phyloP scores from a whole-genome alignment of 768 basidiomycete species.

The Boletus huronensis region DNA sequence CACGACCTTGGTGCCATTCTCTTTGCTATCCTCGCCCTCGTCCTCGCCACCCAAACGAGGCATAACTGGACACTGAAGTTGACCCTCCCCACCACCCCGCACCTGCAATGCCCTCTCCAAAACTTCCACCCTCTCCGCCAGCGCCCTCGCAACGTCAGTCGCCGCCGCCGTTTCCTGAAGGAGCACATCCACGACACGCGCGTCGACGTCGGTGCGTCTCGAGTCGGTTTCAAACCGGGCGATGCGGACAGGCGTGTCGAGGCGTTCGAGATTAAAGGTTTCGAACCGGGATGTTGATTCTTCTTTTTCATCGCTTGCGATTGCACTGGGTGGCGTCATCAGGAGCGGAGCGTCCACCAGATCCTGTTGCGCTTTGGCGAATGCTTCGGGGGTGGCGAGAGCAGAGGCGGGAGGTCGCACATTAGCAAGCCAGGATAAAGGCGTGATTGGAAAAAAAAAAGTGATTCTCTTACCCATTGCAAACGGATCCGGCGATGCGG shows the following conservation, averaged over 20 bases:
- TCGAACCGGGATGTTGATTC: background rate
- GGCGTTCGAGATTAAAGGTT: background rate
- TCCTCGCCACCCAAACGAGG: background rate
- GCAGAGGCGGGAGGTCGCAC: background rate
- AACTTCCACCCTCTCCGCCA: constrained; percentile 25
- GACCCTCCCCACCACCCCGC: background rate
- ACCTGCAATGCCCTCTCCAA: constrained; percentile 20
- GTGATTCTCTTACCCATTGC: constrained; percentile 15
- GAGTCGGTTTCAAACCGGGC: background rate
- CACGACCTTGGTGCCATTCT: background rate
- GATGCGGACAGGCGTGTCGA: constrained; percentile 13
- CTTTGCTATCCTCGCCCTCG: background rate
- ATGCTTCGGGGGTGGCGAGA: constrained; percentile 12
- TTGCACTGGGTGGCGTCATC: background rate
- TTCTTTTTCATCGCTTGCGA: background rate
- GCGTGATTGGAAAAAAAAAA: too few relatives aligned
- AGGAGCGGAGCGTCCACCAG: background rate
- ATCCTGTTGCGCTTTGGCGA: constrained; percentile 16
- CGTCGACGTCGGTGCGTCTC: background rate
- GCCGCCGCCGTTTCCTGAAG: constrained; percentile 18
- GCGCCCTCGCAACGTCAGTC: constrained; percentile 10
- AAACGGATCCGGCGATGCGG: constrained; percentile 18
- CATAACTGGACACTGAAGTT: background rate
- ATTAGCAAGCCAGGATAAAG: background rate
- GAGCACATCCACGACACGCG: constrained; percentile 12